Percentiles rank a stretch among this genome's conserved stretches.
Conservation (phyloP, 2,329 filamentous ascomycete genomes). For the Claviceps lovelessii region DNA sequence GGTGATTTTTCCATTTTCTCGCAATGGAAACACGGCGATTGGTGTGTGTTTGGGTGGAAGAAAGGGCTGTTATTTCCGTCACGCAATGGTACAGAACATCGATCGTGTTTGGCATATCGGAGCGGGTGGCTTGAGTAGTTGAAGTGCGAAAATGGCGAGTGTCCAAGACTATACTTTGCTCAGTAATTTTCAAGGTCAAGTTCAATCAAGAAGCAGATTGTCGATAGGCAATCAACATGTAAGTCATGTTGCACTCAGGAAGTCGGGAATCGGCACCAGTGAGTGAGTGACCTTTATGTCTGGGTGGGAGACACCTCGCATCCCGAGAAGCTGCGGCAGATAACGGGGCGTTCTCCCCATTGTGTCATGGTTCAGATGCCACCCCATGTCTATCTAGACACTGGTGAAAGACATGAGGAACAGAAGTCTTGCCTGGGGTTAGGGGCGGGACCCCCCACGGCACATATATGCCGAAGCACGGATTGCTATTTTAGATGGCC, state of each 20-base stretch:
- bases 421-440: neutral
- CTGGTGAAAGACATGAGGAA: neutral
- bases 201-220: neutral
- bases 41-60: neutral
- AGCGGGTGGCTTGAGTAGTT: neutral
- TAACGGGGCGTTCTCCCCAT: neutral
- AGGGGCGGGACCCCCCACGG: neutral
- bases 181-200: neutral
- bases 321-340: neutral
- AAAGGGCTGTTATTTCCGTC: neutral
- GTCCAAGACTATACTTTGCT: neutral
- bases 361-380: neutral
- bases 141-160: neutral
- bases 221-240: neutral
- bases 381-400: neutral
- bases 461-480: neutral
- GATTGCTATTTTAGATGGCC: neutral
- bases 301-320: neutral
- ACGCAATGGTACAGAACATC: neutral
- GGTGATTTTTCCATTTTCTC: neutral
- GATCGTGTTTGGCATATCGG: neutral
- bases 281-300: neutral
- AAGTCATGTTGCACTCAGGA: neutral
- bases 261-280: neutral
- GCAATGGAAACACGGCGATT: neutral